These are phyloP conservation scores for Zygoascus biomembranicola DNA, from an alignment of 805 yeast species.

Conservation along the genomic window DNA sequence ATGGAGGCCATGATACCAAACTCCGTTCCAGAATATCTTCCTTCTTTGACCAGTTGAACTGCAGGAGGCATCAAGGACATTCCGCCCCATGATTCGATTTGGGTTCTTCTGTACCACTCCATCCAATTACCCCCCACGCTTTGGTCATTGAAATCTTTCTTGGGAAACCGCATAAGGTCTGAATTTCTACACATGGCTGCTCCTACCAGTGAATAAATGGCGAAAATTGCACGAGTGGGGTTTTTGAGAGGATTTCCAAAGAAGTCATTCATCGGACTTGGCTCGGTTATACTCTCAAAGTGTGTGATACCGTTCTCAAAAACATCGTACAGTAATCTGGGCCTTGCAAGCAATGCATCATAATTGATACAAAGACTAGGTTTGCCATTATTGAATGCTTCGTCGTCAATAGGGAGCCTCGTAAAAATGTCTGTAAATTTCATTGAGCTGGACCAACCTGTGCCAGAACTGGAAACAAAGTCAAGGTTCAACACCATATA, in stretches of 20 bases:
- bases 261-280: not conserved
- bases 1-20: not conserved
- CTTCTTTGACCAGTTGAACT: not conserved
- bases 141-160: not conserved
- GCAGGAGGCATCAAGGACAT: not conserved
- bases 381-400: slow-evolving; percentile 10
- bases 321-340: not conserved
- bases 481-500: slow-evolving; percentile 22
- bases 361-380: not conserved
- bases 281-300: not conserved
- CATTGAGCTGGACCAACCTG: slow-evolving; percentile 22
- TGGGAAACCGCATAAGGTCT: not conserved
- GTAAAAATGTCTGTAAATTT: slow-evolving; percentile 16
- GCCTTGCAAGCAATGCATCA: not conserved
- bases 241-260: not conserved
- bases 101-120: not conserved
- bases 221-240: not conserved
- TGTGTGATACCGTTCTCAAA: not conserved
- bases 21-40: not conserved
- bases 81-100: not conserved
- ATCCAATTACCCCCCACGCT: not conserved
- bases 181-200: not conserved
- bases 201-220: not conserved
- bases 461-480: slow-evolving; percentile 20
- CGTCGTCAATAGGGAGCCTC: slow-evolving; percentile 23